phyloP scores from a whole-genome alignment of 805 yeast genomes.

The Metschnikowia shivogae region DNA sequence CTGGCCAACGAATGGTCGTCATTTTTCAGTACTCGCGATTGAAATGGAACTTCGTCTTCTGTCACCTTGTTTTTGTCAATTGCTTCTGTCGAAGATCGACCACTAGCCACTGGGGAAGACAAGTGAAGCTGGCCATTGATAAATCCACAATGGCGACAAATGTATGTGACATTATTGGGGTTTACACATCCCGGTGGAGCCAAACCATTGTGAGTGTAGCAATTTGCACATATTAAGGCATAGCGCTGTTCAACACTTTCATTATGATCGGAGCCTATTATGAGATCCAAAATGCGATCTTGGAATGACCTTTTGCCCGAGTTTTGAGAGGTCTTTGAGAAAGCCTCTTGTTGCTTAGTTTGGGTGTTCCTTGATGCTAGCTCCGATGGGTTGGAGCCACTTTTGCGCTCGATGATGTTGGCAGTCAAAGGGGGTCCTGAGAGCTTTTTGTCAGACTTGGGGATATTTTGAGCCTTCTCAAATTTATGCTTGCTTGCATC shows the following conservation, averaged over 20 bases:
- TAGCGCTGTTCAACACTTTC: constrained; percentile 57
- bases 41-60: neutral
- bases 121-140: constrained; percentile 27
- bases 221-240: constrained; percentile 68
- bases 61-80: neutral
- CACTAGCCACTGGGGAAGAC: neutral
- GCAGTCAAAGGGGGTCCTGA: neutral
- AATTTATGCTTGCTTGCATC: neutral
- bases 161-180: constrained; percentile 49
- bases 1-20: too few species aligned
- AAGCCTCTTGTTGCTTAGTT: neutral
- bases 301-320: constrained; percentile 23
- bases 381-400: neutral
- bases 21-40: neutral
- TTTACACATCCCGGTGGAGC: constrained; percentile 63
- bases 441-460: neutral
- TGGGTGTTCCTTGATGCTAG: neutral
- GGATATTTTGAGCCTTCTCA: neutral
- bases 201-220: constrained; percentile 71
- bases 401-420: neutral
- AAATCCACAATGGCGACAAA: constrained; percentile 63
- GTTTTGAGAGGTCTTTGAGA: neutral
- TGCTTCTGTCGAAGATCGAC: neutral
- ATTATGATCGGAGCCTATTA: constrained; percentile 55
- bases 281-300: constrained; percentile 35